phyloP scores from a whole-genome alignment of 1,139 yeast genomes.

The Debaryomyces sp. region DNA sequence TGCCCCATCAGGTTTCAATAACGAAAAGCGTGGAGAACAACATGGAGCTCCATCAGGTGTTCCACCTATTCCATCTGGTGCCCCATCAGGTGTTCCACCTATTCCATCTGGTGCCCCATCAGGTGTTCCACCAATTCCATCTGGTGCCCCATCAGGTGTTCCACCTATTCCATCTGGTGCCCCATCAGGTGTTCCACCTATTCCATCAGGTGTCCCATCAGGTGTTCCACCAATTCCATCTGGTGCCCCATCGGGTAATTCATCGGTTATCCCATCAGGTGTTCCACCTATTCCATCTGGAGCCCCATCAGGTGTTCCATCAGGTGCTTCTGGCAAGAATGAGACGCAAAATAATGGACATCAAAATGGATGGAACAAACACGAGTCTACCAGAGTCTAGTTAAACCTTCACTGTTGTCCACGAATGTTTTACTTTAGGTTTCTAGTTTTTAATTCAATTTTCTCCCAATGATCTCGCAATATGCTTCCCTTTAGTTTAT shows the following conservation, averaged over 20 bases:
- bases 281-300: neutral
- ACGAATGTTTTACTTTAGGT: neutral
- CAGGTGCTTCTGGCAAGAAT: neutral
- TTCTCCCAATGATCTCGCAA: neutral
- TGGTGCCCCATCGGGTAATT: neutral
- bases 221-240: neutral
- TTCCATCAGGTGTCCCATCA: neutral
- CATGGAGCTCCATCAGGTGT: neutral
- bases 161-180: neutral
- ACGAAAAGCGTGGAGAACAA: too few relatives aligned
- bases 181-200: too few relatives aligned
- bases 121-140: neutral
- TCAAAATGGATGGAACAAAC: neutral
- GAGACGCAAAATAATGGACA: neutral
- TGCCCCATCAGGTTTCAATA: neutral
- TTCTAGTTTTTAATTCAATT: neutral
- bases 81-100: neutral
- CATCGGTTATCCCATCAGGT: too few relatives aligned
- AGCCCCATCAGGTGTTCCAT: neutral
- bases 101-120: neutral
- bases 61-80: neutral
- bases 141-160: neutral
- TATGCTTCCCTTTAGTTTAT: neutral
- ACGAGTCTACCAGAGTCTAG: neutral
- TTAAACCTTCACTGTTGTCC: neutral